Evolutionary conservation across 2,329 filamentous ascomycete species (phyloP).

Genomic region (Xylariaceae sp.): DNA sequence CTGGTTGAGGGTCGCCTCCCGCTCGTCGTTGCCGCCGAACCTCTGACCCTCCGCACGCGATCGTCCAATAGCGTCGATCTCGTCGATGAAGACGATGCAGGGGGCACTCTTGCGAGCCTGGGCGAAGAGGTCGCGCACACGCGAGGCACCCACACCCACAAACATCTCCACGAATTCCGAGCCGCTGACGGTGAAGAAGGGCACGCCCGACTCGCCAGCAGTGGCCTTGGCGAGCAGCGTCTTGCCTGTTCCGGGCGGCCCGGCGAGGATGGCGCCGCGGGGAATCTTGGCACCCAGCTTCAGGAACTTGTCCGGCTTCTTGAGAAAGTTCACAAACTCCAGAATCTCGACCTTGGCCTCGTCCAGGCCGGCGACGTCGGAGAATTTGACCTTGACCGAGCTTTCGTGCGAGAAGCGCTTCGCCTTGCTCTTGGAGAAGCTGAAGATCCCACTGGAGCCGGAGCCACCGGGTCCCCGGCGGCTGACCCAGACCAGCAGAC

Average conservation of each 20-base stretch:
- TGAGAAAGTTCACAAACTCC: slow-evolving; percentile 97
- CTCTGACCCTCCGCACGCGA: slow-evolving; percentile 71
- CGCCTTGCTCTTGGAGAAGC: slow-evolving; percentile 89
- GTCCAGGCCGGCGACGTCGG: slow-evolving; percentile 95
- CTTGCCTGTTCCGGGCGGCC: slow-evolving; percentile 98
- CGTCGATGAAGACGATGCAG: slow-evolving; percentile 99
- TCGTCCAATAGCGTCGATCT: slow-evolving; percentile 96
- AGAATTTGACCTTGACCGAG: slow-evolving; percentile 92
- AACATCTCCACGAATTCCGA: slow-evolving; percentile 99
- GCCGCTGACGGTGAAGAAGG: slow-evolving; percentile 96
- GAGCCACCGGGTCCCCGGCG: slow-evolving; percentile 60
- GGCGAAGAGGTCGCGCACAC: slow-evolving; percentile 89
- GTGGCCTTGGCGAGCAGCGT: slow-evolving; percentile 95
- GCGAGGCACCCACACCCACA: slow-evolving; percentile 92
- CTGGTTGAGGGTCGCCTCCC: slow-evolving; percentile 94
- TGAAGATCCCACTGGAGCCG: slow-evolving; percentile 76
- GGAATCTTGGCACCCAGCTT: slow-evolving; percentile 96
- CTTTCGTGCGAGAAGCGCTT: slow-evolving; percentile 98
- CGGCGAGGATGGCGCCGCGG: slow-evolving; percentile 89
- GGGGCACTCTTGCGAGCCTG: slow-evolving; percentile 93
- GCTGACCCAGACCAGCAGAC: slow-evolving; percentile 71
- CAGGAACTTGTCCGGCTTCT: slow-evolving; percentile 87
- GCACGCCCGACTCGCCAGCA: slow-evolving; percentile 90
- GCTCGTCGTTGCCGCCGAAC: slow-evolving; percentile 90
- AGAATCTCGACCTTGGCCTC: slow-evolving; percentile 98